phyloP scores from a whole-genome alignment of 1,139 yeast species.

The Kurtzmaniella quercitrusa region DNA sequence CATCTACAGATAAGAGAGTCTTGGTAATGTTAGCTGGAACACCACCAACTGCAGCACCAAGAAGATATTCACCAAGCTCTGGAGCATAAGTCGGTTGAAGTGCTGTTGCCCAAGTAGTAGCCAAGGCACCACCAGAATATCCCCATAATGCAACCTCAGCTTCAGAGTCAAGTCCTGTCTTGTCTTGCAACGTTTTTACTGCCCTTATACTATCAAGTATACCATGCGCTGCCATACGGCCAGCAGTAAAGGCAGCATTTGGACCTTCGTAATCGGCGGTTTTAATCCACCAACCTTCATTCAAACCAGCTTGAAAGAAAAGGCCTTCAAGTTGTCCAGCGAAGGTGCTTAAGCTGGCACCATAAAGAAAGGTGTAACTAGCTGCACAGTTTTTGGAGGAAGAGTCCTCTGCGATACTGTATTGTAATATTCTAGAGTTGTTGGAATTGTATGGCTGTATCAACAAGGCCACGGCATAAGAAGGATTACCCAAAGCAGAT shows the following conservation, averaged over 20 bases:
- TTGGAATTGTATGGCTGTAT: conserved; percentile 17
- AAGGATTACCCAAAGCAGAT: conserved; percentile 12
- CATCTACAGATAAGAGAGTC: conserved; percentile 22
- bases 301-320: conserved; percentile 11
- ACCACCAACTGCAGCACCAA: conserved; percentile 33
- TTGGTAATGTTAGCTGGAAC: conserved; percentile 21
- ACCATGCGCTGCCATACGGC: conserved; percentile 17
- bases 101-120: conserved; percentile 20
- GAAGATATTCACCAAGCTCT: conserved; percentile 17
- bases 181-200: conserved; percentile 11
- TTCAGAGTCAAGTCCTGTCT: conserved; percentile 14
- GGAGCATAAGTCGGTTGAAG: conserved; percentile 28
- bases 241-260: conserved; percentile 16
- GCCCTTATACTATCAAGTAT: conserved; percentile 17
- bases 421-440: conserved; percentile 14
- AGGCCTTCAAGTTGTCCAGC: conserved; percentile 13
- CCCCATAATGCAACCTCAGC: conserved; percentile 19
- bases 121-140: conserved; percentile 21
- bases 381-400: conserved; percentile 16
- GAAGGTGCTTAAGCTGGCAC: conserved; percentile 10
- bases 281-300: conserved; percentile 19
- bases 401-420: conserved; percentile 18
- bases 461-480: conserved; percentile 17
- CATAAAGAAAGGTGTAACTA: conserved; percentile 14
- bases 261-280: conserved; percentile 20